A percentile compares a stretch with the other conserved stretches of the same genome.
phyloP scores from a whole-genome alignment of 2,329 filamentous ascomycete genomes.

The Aspergillus persii region DNA sequence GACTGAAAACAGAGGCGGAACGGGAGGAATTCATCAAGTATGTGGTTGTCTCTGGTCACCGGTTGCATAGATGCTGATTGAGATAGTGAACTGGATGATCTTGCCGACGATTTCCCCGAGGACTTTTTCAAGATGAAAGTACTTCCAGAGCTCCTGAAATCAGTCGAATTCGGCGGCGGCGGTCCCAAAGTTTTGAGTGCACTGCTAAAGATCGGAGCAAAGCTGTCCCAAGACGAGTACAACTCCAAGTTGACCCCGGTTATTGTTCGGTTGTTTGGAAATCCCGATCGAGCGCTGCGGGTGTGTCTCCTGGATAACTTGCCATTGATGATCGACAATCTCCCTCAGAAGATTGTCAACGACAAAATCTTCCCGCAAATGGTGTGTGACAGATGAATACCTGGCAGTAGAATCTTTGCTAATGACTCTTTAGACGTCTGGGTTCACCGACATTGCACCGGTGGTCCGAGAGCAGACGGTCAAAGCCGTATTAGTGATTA shows the following conservation, averaged over 20 bases:
- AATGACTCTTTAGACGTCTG: slow-evolving; percentile 64
- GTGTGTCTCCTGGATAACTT: slow-evolving; percentile 89
- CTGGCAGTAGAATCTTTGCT: background rate
- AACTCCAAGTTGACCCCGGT: slow-evolving; percentile 80
- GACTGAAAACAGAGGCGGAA: slow-evolving; percentile 80
- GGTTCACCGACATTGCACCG: slow-evolving; percentile 88
- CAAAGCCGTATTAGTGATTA: slow-evolving; percentile 84
- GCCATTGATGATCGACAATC: slow-evolving; percentile 83
- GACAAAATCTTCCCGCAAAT: slow-evolving; percentile 97
- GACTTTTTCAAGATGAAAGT: slow-evolving; percentile 99
- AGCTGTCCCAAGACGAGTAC: slow-evolving; percentile 87
- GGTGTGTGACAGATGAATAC: slow-evolving; percentile 50
- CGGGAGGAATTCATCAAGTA: slow-evolving; percentile 78
- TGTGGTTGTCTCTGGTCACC: slow-evolving; percentile 16
- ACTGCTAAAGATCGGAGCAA: slow-evolving; percentile 86
- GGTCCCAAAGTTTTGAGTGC: slow-evolving; percentile 86
- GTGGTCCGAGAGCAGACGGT: slow-evolving; percentile 93
- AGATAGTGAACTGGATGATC: slow-evolving; percentile 69
- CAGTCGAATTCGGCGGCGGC: slow-evolving; percentile 95
- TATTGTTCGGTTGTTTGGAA: slow-evolving; percentile 80
- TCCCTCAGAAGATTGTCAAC: slow-evolving; percentile 85
- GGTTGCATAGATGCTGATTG: slow-evolving; percentile 22
- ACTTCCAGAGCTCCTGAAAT: slow-evolving; percentile 92
- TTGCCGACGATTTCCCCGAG: slow-evolving; percentile 92
- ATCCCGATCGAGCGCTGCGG: slow-evolving; percentile 86